Base-by-base conservation (phyloP, 345 rosid species). In the Lumnitzera racemosa region DNA sequence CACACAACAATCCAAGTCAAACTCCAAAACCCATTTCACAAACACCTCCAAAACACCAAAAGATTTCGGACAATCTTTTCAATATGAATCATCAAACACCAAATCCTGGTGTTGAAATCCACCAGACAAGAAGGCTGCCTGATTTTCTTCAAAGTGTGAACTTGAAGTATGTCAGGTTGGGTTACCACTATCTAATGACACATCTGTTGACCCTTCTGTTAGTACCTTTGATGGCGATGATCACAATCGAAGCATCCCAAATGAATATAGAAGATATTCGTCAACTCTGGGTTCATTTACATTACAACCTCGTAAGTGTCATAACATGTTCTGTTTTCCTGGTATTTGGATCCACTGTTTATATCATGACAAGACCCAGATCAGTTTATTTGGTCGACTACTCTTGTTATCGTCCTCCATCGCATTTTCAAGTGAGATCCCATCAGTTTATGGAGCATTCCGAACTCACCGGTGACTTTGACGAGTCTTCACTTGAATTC, bases 301-400 rank as follows among this genome's bases (percentile, higher is more conserved):
- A 68, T 1, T 78, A 71, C 71, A 74, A 78, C 61, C 83, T 81
- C 3, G 70, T 78, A 0, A 63, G 69, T 25, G 68, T 81, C 5
- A 61, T 78, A 46, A 56, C 58, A 60, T 78, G 71, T 53, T 76
- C 80, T 9, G 61, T 68, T 9, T 36, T 78, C 11, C 60, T 78
- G 0, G 74, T 81, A 50, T 66, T 78, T 55, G 68, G 70, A 1
- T 51, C 69, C 29, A 78, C 86, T 57, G 74, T 74, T 11, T 81
- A 71, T 59, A 52, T 71, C 59, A 56, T 71, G 75, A 73, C 81
- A 56, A 71, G 80, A 27, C 76, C 83, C 41, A 65, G 77, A 58
- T 65, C 77, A 24, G 66, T 81, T 66, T 78, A 75, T 62, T 68
- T 78, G 31, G 78, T 81, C 2, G 79, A 76, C 41, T 78, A 66